Conservation (phyloP, 805 yeast species). For the Monosporozyma yasuniensis region DNA sequence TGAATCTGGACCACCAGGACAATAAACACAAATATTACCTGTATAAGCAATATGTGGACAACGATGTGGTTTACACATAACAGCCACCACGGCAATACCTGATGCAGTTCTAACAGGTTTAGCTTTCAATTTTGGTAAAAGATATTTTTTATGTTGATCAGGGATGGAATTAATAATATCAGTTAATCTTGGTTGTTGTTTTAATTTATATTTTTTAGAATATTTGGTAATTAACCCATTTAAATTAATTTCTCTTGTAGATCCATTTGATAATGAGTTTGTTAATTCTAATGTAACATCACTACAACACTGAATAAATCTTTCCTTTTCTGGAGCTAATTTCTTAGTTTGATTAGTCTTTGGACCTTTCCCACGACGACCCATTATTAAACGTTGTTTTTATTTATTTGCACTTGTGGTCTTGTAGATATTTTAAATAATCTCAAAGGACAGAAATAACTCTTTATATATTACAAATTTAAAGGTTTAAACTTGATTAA, state of each 20-base stretch:
- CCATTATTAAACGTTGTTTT: too few relatives aligned
- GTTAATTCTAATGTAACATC: constrained; percentile 85
- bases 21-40: constrained; percentile 95
- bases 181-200: constrained; percentile 87
- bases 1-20: constrained; percentile 99
- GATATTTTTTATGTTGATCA: constrained; percentile 84
- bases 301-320: constrained; percentile 86
- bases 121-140: constrained; percentile 91
- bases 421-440: too few relatives aligned
- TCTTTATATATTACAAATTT: background rate
- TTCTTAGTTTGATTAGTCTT: constrained; percentile 44
- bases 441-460: background rate
- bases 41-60: constrained; percentile 99
- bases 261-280: constrained; percentile 56
- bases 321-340: constrained; percentile 82
- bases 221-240: constrained; percentile 80
- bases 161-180: constrained; percentile 94
- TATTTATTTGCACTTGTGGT: background rate
- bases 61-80: constrained; percentile 98
- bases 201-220: constrained; percentile 84
- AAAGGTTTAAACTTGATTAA: background rate
- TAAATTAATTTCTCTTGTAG: constrained; percentile 49
- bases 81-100: constrained; percentile 98
- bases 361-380: constrained; percentile 32
- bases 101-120: constrained; percentile 98